A percentile compares a stretch with the other conserved stretches of the same genome.
These are phyloP conservation scores for Lenzites betulinus DNA, from an alignment of 768 basidiomycete species.

Conservation along the genomic window DNA sequence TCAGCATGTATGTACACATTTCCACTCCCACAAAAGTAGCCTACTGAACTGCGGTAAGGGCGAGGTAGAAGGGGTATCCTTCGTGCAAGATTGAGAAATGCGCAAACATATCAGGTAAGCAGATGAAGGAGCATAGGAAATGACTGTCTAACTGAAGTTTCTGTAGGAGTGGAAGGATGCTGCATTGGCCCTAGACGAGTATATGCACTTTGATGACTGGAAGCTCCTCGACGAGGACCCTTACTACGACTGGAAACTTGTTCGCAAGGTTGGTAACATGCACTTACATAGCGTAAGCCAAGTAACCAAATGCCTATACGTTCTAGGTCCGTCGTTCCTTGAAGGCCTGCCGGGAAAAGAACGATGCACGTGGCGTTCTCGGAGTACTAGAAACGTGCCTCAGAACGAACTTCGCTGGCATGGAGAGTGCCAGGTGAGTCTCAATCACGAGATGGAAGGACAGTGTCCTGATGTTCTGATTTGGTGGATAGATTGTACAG, in stretches of 20 bases:
- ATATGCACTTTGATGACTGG: constrained; percentile 88
- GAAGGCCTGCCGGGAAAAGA: constrained; percentile 64
- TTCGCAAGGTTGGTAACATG: constrained; percentile 60
- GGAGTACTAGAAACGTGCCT: constrained; percentile 92
- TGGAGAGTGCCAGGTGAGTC: constrained; percentile 74
- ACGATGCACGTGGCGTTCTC: constrained; percentile 83
- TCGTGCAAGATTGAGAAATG: constrained; percentile 70
- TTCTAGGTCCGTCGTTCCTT: constrained; percentile 73
- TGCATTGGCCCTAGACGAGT: constrained; percentile 76
- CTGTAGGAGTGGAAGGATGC: constrained; percentile 83
- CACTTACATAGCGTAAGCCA: not conserved
- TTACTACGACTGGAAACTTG: constrained; percentile 90
- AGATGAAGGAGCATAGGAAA: constrained; percentile 14
- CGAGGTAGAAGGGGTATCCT: constrained; percentile 81
- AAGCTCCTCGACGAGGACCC: constrained; percentile 84
- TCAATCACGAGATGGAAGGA: not conserved
- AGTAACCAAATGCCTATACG: too few species aligned
- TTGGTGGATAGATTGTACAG: constrained; percentile 68
- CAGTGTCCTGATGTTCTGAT: not conserved
- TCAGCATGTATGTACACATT: constrained; percentile 66
- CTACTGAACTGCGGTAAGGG: constrained; percentile 50
- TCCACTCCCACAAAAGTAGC: not conserved
- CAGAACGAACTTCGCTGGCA: constrained; percentile 89
- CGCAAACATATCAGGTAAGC: constrained; percentile 69
- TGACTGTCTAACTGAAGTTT: constrained; percentile 1